A percentile compares a stretch with the other conserved stretches of the same genome.
phyloP scores from a whole-genome alignment of 208 protist species.

The Trypanosoma conorhini region DNA sequence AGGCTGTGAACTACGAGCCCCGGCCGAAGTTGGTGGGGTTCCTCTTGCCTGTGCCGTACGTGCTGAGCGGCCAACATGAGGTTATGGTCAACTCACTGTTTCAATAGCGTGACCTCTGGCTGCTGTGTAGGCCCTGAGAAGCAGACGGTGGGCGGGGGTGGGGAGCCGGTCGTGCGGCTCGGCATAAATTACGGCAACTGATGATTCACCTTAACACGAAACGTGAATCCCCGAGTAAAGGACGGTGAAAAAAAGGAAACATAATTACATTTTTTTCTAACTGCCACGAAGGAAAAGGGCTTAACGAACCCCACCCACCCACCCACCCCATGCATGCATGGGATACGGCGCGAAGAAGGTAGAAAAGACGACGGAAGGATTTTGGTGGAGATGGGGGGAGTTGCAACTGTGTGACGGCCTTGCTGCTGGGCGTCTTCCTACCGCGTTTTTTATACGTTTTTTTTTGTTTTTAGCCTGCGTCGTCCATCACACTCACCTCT shows the following conservation, averaged over 20 bases:
- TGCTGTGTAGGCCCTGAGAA: not conserved
- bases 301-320: not conserved
- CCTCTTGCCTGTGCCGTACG: conserved; percentile 56
- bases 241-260: conserved; percentile 5
- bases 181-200: not conserved
- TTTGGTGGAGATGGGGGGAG: not conserved
- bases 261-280: not conserved
- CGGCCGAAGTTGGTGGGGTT: conserved; percentile 85
- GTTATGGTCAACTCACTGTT: conserved; percentile 77
- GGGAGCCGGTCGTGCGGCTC: too few relatives aligned
- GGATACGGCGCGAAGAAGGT: not conserved
- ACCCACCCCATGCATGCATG: too few relatives aligned
- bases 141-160: not conserved
- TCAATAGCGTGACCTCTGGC: conserved; percentile 39
- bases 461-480: conserved; percentile 10
- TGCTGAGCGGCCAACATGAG: conserved; percentile 60
- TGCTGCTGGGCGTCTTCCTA: conserved; percentile 1
- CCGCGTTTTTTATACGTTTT: conserved; percentile 12
- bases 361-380: not conserved
- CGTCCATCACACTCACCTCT: not conserved
- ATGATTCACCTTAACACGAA: not conserved
- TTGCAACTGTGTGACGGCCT: not conserved
- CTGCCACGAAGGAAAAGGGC: not conserved
- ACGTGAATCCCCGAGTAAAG: conserved; percentile 1
- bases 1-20: conserved; percentile 75